These are phyloP conservation scores for Cladosporium sp. DNA, from an alignment of 2,329 filamentous ascomycete species.

Conservation along the genomic window DNA sequence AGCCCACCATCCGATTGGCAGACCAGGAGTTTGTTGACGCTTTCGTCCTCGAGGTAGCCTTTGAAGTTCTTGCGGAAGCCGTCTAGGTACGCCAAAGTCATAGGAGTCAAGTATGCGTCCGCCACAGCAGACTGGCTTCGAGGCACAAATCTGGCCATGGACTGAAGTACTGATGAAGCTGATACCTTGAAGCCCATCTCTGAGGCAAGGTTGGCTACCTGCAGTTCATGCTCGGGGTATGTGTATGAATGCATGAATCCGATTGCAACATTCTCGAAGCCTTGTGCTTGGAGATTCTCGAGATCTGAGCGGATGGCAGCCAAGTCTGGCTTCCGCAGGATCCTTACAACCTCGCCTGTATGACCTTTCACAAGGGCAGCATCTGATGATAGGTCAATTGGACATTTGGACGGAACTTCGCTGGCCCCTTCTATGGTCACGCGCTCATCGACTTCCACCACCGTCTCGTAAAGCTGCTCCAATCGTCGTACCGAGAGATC, in stretches of 20 bases:
- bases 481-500: conserved; percentile 29
- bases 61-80: conserved; percentile 23
- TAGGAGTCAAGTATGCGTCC: conserved; percentile 25
- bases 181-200: conserved; percentile 36
- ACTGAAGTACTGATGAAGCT: conserved; percentile 31
- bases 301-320: conserved; percentile 22
- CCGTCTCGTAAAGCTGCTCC: conserved; percentile 27
- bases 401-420: conserved; percentile 18
- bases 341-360: conserved; percentile 34
- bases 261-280: conserved; percentile 40
- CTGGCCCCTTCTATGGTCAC: conserved; percentile 37
- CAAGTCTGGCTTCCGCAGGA: conserved; percentile 30
- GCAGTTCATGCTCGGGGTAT: conserved; percentile 36
- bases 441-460: conserved; percentile 30
- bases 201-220: conserved; percentile 31
- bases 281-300: conserved; percentile 34
- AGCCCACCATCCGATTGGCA: conserved; percentile 76
- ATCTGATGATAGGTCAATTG: conserved; percentile 32
- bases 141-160: conserved; percentile 25
- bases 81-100: conserved; percentile 23
- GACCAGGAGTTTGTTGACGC: conserved; percentile 11
- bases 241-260: conserved; percentile 38
- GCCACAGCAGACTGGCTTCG: conserved; percentile 23
- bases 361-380: conserved; percentile 48
- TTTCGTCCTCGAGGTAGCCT: conserved; percentile 19